Conservation (phyloP, 78 protist species). For the Emiliania huxleyi region DNA sequence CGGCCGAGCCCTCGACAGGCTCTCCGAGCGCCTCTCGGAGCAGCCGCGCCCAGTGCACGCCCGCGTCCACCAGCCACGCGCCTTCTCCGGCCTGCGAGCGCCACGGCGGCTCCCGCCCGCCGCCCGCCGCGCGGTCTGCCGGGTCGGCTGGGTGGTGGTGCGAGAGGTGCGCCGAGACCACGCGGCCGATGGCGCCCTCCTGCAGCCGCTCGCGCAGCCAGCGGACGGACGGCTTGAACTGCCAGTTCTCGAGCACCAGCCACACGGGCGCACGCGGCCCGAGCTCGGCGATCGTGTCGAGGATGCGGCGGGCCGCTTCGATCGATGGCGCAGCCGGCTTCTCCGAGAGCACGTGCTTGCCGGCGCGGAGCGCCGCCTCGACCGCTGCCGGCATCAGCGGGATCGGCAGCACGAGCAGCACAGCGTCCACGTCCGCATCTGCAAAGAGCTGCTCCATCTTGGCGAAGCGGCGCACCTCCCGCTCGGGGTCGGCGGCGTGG, state of each 20-base stretch:
- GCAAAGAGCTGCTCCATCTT: neutral
- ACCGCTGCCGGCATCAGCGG: neutral
- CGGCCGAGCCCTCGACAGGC: too few species aligned
- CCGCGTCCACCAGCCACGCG: too few species aligned
- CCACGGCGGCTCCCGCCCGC: neutral
- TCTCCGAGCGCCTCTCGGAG: too few species aligned
- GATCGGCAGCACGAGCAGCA: neutral
- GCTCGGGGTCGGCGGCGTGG: too few species aligned
- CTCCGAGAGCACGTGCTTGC: conserved; percentile 1
- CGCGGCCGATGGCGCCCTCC: neutral
- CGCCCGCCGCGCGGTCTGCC: too few species aligned
- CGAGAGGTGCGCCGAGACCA: neutral
- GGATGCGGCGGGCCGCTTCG: neutral
- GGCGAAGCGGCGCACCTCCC: neutral
- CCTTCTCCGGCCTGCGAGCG: too few species aligned
- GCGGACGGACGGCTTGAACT: neutral
- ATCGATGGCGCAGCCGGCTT: neutral
- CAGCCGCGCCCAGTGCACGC: too few species aligned
- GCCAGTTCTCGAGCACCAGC: neutral
- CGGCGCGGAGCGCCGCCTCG: neutral
- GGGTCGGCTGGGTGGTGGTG: too few species aligned
- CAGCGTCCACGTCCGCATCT: neutral
- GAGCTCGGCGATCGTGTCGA: too few species aligned
- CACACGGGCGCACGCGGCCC: neutral
- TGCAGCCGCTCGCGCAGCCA: neutral